Base-by-base conservation (phyloP, 768 basidiomycete genomes). In the Boletus tylopilopsis region DNA sequence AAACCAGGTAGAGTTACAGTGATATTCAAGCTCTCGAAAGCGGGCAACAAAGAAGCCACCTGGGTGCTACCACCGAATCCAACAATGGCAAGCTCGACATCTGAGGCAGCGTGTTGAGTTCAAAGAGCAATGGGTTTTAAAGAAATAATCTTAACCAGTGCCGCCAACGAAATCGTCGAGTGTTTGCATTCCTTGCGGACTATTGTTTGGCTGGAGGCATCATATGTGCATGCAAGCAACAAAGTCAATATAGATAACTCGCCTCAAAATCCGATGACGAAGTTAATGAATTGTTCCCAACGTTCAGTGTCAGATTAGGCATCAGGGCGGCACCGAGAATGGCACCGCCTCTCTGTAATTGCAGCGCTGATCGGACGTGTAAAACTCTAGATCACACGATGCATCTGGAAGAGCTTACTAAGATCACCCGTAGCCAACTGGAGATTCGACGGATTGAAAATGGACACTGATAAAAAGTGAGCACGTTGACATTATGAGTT, bases 371-470 rank as follows among this genome's bases (percentile, higher is more conserved):
- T 34, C 9, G 12, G 49, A 36, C 18, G 15, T 7, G 18, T 56
- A 13, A 47, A 19, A 24, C 7, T 32, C 27, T 1, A 21, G 25
- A 23, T 25, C 9, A 16, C 23, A 13, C 6, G 3, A 43, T 22
- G 32, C 27, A 16, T 24, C 12, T 36, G 34, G 25, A 35, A 50
- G 42, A 34, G 68, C 81, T 51, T 56, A 85, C 84, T 76, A 47
- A 87, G 61, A 58, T 88, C 82, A 15, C 85, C 86, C 3, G 76
- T 76, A 8, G 71, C 60, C 21, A 90, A 67, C 50, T 82, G 75
- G 44, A 90, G 71, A 59, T 77, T 84, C 6, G 82, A 85, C 11
- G 85, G 87, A 61, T 90, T 90, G 58, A 71, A 58, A 8, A 90
- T 86, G 6, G 76, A 68, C 21, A 85, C 83, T 80, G n/a, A 45